Percentiles rank a stretch among this genome's conserved stretches.
Evolutionary conservation across 805 yeast species (phyloP).

Genomic region (Maudiozyma bulderi): DNA sequence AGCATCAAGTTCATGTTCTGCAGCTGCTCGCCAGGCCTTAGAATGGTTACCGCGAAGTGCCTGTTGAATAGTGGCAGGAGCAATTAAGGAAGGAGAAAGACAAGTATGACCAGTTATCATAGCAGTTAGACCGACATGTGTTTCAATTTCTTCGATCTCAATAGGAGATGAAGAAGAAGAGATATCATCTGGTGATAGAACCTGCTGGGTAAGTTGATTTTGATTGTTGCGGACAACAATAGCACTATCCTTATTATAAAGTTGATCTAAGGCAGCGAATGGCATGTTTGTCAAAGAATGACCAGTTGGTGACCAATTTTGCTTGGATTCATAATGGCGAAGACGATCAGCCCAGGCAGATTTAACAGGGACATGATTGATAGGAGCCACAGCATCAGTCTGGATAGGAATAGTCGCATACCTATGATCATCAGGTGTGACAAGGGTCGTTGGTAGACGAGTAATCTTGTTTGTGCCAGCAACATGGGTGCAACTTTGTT

Average conservation of each 20-base stretch:
- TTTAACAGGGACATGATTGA: too few relatives aligned
- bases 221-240: neutral
- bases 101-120: neutral
- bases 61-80: neutral
- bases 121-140: too few relatives aligned
- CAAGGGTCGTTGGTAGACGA: too few relatives aligned
- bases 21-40: constrained; percentile 4
- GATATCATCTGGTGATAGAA: too few relatives aligned
- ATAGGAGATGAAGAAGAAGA: too few relatives aligned
- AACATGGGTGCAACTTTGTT: too few relatives aligned
- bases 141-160: too few relatives aligned
- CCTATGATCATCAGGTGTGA: too few relatives aligned
- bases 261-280: neutral
- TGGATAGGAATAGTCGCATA: too few relatives aligned
- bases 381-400: too few relatives aligned
- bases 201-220: too few relatives aligned
- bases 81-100: neutral
- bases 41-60: neutral
- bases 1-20: constrained; percentile 3
- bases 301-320: neutral
- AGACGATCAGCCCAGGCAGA: neutral
- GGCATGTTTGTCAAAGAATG: neutral
- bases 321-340: neutral
- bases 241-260: neutral
- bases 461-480: too few relatives aligned